Evolutionary conservation across 352 stramenopile species (phyloP), one percentile per base, ranked within the genome.

Genomic region (Halophytophthora polymorphica): DNA sequence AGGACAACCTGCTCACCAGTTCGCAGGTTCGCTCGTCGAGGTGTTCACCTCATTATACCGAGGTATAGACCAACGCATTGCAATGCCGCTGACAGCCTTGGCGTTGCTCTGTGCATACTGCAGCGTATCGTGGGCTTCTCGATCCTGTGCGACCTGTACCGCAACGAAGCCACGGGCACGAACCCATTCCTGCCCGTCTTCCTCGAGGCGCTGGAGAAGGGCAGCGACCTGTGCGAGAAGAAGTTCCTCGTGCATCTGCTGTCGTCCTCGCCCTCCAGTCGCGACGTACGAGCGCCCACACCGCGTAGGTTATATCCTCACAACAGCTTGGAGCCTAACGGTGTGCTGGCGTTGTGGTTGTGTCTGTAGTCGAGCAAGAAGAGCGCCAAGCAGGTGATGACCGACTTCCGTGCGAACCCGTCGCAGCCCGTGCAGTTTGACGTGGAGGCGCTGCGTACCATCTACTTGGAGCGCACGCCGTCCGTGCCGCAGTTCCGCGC

Each of bases 151-250:
- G 83, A 95, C 45, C 51, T 96, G 51, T 95, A 95, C 53, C 80
- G 76, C 6, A 90, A 82, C 52, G 83, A 96, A 53, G 64, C 74
- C 12, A 66, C 69, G 1, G 64, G 42, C 10, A 90, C 74, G 45
- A 96, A 96, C 49, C 88, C 86, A 29, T 96, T 96, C 63, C 53
- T 96, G 25, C 86, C 86, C 3, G 82, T 94, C 18, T 91, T 96
- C 50, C 55, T 96, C 18, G 83, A 93, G 38, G 76, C 83, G 7
- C 50, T 96, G 35, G 86, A 96, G 50, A 84, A 80, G 42, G 69
- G 66, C 45, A 86, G 54, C 37, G 83, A 92, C 46, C 19, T 77
- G 3, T 80, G 71, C 38, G 85, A 95, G 58, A 89, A 91, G 49
- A 86, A 89, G 35, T 93, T 89, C 44, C 56, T 93, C 29, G 58